A percentile compares a stretch with the other conserved stretches of the same genome.
These are phyloP conservation scores for Hymenoscyphus occultus DNA, from an alignment of 2,329 filamentous ascomycete species.

Conservation along the genomic window DNA sequence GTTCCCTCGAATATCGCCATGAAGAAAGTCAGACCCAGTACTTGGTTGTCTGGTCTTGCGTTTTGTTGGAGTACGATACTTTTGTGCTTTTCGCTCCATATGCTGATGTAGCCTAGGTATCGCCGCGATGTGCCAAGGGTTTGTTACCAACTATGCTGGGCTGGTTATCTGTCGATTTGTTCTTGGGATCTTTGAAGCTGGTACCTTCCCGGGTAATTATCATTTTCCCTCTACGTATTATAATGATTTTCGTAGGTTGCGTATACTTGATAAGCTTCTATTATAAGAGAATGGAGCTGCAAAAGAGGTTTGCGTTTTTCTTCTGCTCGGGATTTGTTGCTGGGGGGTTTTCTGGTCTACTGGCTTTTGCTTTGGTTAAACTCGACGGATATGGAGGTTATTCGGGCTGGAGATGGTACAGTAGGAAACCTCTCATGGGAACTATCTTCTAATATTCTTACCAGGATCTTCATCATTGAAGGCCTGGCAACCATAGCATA, in stretches of 20 bases:
- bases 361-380: slow-evolving; percentile 53
- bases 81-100: not conserved
- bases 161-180: slow-evolving; percentile 68
- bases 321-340: slow-evolving; percentile 52
- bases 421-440: slow-evolving; percentile 44
- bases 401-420: slow-evolving; percentile 52
- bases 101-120: slow-evolving; percentile 2
- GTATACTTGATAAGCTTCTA: slow-evolving; percentile 48
- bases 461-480: not conserved
- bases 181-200: slow-evolving; percentile 49
- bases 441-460: not conserved
- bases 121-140: slow-evolving; percentile 21
- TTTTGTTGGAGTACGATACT: slow-evolving; percentile 44
- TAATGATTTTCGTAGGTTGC: slow-evolving; percentile 1
- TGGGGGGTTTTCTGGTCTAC: slow-evolving; percentile 53
- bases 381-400: slow-evolving; percentile 51
- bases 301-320: slow-evolving; percentile 51
- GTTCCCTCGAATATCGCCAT: slow-evolving; percentile 33
- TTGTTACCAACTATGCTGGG: slow-evolving; percentile 53
- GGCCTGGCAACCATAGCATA: not conserved
- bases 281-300: slow-evolving; percentile 49
- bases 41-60: slow-evolving; percentile 40
- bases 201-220: slow-evolving; percentile 59
- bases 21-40: slow-evolving; percentile 38
- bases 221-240: not conserved